Conservation (phyloP, 768 basidiomycete species). For the Solioccasus polychromus region DNA sequence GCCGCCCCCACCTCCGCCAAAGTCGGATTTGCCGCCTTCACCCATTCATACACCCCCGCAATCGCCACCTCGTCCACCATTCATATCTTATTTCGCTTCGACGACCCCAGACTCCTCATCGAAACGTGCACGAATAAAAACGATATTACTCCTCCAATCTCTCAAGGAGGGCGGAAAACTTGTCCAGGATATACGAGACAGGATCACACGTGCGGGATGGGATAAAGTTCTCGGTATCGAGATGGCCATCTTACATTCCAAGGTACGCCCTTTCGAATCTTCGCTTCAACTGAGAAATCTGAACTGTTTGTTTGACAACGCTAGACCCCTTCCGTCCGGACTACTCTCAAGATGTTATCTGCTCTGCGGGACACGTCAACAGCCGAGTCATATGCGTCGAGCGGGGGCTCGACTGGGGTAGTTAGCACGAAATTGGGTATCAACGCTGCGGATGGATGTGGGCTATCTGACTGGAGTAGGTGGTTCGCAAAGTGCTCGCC, state of each 20-base stretch:
- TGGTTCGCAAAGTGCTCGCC: conserved; percentile 42
- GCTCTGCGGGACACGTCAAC: conserved; percentile 70
- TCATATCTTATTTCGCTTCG: conserved; percentile 72
- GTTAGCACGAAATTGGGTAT: conserved; percentile 52
- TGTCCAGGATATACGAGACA: conserved; percentile 19
- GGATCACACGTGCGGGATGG: conserved; percentile 21
- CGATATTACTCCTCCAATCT: conserved; percentile 70
- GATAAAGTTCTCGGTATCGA: conserved; percentile 66
- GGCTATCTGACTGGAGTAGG: conserved; percentile 37
- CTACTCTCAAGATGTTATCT: conserved; percentile 63
- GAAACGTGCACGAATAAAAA: conserved; percentile 71
- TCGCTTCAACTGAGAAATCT: background rate
- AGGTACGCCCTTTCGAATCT: conserved; percentile 41
- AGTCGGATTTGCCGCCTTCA: conserved; percentile 3
- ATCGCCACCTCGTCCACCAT: conserved; percentile 17
- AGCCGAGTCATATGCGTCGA: conserved; percentile 84
- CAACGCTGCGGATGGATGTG: conserved; percentile 53
- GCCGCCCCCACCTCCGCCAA: conserved; percentile 10
- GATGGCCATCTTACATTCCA: conserved; percentile 73
- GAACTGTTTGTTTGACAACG: too few relatives aligned
- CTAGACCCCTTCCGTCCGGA: conserved; percentile 13
- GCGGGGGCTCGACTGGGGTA: conserved; percentile 61
- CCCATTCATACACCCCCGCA: conserved; percentile 1
- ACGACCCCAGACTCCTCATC: conserved; percentile 77
- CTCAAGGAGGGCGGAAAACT: conserved; percentile 16